These are phyloP conservation scores for Sugiyamaella boreocaroliniensis DNA, from an alignment of 805 yeast genomes.

Conservation along the genomic window DNA sequence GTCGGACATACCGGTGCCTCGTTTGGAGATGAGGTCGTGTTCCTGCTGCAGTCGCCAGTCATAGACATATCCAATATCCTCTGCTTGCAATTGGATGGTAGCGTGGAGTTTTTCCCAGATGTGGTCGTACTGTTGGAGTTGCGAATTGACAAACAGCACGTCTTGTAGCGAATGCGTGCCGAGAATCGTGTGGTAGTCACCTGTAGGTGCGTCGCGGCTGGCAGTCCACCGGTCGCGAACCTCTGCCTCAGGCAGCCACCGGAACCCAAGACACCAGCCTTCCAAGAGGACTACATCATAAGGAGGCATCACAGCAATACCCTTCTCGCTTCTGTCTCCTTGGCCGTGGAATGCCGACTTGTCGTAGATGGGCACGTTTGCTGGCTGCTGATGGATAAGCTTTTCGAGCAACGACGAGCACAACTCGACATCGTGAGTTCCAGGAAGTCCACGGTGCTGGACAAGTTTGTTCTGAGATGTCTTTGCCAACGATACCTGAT, in stretches of 20 bases:
- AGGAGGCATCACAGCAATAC: constrained; percentile 26
- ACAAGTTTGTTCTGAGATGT: constrained; percentile 48
- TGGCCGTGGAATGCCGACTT: constrained; percentile 63
- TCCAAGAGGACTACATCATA: constrained; percentile 71
- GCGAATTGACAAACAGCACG: constrained; percentile 42
- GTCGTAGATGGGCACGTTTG: constrained; percentile 63
- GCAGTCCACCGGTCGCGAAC: constrained; percentile 28
- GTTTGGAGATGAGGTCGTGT: constrained; percentile 44
- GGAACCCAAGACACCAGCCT: constrained; percentile 91
- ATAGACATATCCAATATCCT: constrained; percentile 55
- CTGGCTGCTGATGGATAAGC: constrained; percentile 26
- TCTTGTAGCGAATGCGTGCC: constrained; percentile 27
- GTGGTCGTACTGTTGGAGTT: constrained; percentile 44
- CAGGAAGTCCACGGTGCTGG: constrained; percentile 84
- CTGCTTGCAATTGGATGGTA: constrained; percentile 58
- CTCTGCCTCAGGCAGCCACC: constrained; percentile 33
- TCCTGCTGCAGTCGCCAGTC: constrained; percentile 76
- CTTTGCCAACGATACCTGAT: constrained; percentile 42
- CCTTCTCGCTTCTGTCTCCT: constrained; percentile 67
- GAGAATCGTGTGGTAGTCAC: constrained; percentile 9
- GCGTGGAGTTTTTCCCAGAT: constrained; percentile 53
- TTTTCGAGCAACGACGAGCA: constrained; percentile 31
- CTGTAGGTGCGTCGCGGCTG: constrained; percentile 12
- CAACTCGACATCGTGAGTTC: constrained; percentile 74
- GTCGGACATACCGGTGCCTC: constrained; percentile 79